Conservation (phyloP, 441 rosid genomes). For the Jatropha multifida region DNA sequence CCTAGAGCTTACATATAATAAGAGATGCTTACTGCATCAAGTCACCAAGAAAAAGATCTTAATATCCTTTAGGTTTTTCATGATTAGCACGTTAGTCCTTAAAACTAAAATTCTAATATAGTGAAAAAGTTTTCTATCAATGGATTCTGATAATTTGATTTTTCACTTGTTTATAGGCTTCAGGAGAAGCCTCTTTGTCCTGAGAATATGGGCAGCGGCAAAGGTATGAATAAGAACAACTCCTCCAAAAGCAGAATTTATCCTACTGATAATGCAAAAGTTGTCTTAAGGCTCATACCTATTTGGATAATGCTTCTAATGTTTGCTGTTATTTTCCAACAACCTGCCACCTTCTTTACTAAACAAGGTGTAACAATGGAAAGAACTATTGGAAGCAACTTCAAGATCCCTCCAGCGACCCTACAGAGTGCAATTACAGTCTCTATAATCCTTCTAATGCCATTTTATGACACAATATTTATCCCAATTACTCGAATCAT, state of each 20-base stretch:
- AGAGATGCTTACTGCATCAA: no score
- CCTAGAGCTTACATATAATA: no score
- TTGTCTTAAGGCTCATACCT: constrained; percentile 62
- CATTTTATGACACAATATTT: constrained; percentile 62
- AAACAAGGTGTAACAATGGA: constrained; percentile 94
- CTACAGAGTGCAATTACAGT: constrained; percentile 82
- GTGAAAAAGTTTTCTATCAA: no score
- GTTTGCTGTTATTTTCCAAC: constrained; percentile 89
- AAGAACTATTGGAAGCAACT: constrained; percentile 58
- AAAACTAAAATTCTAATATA: no score
- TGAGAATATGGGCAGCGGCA: constrained; percentile 26
- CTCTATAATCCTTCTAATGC: constrained; percentile 84
- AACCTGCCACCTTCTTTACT: constrained; percentile 83
- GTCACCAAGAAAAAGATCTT: no score
- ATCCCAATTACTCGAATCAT: constrained; percentile 53
- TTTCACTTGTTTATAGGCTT: constrained; percentile 43
- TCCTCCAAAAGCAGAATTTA: constrained; percentile 22
- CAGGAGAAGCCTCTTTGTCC: constrained; percentile 75
- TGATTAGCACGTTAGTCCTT: no score
- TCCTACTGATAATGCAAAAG: constrained; percentile 40
- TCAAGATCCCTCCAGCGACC: constrained; percentile 93
- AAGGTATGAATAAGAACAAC: constrained; percentile 24
- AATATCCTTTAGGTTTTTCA: no score
- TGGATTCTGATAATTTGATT: constrained; percentile 19
- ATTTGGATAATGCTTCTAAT: constrained; percentile 88